Base-by-base conservation (phyloP, 352 stramenopile genomes). In the Pythium phragmiticola region DNA sequence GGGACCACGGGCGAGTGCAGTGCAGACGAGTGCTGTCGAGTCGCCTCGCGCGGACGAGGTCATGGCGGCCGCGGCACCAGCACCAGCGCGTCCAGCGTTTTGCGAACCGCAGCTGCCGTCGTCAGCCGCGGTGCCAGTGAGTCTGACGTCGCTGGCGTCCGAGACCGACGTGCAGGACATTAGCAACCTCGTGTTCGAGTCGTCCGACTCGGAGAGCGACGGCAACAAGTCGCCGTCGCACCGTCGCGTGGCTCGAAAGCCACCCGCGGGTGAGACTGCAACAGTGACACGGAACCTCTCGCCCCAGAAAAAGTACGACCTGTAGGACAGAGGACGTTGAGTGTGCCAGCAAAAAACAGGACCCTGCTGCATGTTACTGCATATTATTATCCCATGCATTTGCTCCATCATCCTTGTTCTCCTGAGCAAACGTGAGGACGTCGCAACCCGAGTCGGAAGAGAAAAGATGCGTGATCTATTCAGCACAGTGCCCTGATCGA, bases 41-140 rank as follows among this genome's bases (percentile, higher is more conserved):
- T 84, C 78, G 3, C 75, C 78, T 17, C 75, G 78, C 1, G 75
- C 74, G 39, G 76, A 85, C 28, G 69, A 86, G 63, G 71, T 84
- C 4, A 60, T 66, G 39, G 73, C 69, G 0, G 70, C 57, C 0
- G 51, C 47, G 9, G 50, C 30, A 30, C 7, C 43, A 1, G 12
- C 17, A 11, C 1, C 53, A 14, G 36, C n/a, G 9, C 49, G 48
- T 12, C 7, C 33, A 1, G 41, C 42, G 30, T 58, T 57, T 28
- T 30, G 17, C n/a, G 58, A 17, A 13, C 33, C 33, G 4, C 23
- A 9, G n/a, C 7, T n/a, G 30, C 34, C 19, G 19, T n/a, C 26
- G 39, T 16, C 33, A 5, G 0, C 21, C 7, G 17, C 26, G 2
- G 34, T 30, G 26, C 26, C 26, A 30, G 26, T 30, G 26, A 30